Evolutionary conservation across 345 rosid genomes (phyloP), one percentile per base, ranked within the genome.

Genomic region (Gossypium stocksii): DNA sequence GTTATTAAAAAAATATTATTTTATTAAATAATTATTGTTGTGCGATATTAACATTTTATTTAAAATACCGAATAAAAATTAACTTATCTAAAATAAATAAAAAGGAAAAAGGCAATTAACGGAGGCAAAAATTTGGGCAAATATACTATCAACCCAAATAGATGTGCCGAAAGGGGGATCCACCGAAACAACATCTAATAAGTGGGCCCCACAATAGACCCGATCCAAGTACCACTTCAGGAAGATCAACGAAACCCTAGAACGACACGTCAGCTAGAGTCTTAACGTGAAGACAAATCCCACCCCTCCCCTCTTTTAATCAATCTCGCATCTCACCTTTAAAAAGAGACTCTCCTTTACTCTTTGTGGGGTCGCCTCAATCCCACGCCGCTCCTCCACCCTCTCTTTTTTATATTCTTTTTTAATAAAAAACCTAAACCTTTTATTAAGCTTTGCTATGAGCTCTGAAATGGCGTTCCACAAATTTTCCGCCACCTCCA

Each of bases 261-360:
- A 1, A 2, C 17, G 66, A 72, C 75, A 72, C 75, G 51, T 72
- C 48, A 72, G 20, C 54, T 1, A 2, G 43, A 71, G 29, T 19
- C 64, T 34, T n/a, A n/a, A 54, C 65, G 6, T 56, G 53, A 58
- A 71, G 38, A 69, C 58, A 69, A 69, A 48, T 69, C 59, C 22
- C 44, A 69, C 73, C 25, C 22, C 45, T 38, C 22, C 19, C 2
- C 7, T 34, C 41, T 5, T 34, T 34, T 34, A 34, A 34, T 34
- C 41, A 34, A 34, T 34, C 6, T 57, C 27, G 14, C 14, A 57
- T 27, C 29, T 38, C 62, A 27, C 63, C 9, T n/a, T 70, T 51
- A 16, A 73, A 41, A 43, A 11, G 16, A 12, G 10, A 3, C 68
- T 38, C 49, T 38, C 14, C 44, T 29, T 14, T 29, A 16, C 44